Evolutionary conservation across 306 rosid genomes (phyloP).

Genomic region (Benincasa hispida): DNA sequence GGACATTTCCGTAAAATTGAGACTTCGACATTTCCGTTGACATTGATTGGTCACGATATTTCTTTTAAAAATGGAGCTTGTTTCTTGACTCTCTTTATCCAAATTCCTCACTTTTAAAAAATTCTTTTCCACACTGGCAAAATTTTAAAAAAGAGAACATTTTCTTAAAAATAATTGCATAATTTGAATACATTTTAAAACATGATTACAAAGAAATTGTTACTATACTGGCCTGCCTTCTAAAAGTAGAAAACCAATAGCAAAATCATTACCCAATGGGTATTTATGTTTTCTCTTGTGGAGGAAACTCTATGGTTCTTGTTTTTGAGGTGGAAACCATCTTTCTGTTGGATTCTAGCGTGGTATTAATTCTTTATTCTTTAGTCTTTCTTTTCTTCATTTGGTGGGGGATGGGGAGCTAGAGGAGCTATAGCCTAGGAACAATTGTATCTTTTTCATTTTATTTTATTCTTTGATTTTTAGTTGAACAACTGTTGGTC

Average conservation of each 20-base stretch:
- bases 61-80: neutral
- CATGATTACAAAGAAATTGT: neutral
- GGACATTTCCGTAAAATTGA: too few relatives aligned
- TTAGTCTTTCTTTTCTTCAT: too few relatives aligned
- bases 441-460: too few relatives aligned
- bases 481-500: too few relatives aligned
- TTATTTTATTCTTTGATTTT: too few relatives aligned
- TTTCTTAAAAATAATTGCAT: neutral
- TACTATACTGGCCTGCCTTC: neutral
- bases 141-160: neutral
- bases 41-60: neutral
- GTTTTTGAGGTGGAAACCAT: neutral
- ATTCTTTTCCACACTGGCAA: neutral
- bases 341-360: neutral
- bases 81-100: neutral
- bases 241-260: neutral
- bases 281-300: neutral
- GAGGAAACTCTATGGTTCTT: neutral
- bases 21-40: too few relatives aligned
- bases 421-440: too few relatives aligned
- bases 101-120: neutral
- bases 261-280: neutral
- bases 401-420: too few relatives aligned
- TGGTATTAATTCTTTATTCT: too few relatives aligned
- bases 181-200: neutral